These are phyloP conservation scores for Wickerhamiella siamensis DNA, from an alignment of 805 yeast species.

Conservation along the genomic window DNA sequence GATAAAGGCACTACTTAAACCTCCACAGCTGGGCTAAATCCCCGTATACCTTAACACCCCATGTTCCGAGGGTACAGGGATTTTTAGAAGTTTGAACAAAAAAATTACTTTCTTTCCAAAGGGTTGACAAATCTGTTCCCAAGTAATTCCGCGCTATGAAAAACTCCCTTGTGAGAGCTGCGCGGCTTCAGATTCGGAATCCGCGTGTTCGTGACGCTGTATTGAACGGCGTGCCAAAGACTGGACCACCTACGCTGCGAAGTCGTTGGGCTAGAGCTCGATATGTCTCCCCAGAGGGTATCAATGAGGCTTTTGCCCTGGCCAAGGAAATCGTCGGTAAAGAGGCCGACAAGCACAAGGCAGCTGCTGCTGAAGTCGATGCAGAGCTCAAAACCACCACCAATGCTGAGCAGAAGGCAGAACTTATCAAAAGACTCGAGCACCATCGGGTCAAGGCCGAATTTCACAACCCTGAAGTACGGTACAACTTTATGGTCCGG, in stretches of 20 bases:
- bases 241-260: slow-evolving; percentile 19
- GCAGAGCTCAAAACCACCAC: slow-evolving; percentile 16
- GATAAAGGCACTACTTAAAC: too few species aligned
- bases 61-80: too few species aligned
- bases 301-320: slow-evolving; percentile 56
- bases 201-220: slow-evolving; percentile 18
- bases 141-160: slow-evolving; percentile 1
- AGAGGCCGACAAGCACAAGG: slow-evolving; percentile 29
- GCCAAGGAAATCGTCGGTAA: slow-evolving; percentile 50
- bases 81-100: too few species aligned
- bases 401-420: slow-evolving; percentile 16
- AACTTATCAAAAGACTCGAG: slow-evolving; percentile 13
- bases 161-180: slow-evolving; percentile 2
- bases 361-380: slow-evolving; percentile 25
- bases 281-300: slow-evolving; percentile 54
- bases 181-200: slow-evolving; percentile 15
- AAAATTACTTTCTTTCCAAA: too few species aligned
- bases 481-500: slow-evolving; percentile 40
- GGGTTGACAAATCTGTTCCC: background rate
- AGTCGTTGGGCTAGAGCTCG: slow-evolving; percentile 20
- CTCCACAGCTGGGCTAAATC: too few species aligned
- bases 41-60: too few species aligned
- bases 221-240: slow-evolving; percentile 16
- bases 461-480: slow-evolving; percentile 68
- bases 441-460: slow-evolving; percentile 47